Conservation (phyloP, 495 filamentous ascomycete genomes). For the Cercophora scortea region DNA sequence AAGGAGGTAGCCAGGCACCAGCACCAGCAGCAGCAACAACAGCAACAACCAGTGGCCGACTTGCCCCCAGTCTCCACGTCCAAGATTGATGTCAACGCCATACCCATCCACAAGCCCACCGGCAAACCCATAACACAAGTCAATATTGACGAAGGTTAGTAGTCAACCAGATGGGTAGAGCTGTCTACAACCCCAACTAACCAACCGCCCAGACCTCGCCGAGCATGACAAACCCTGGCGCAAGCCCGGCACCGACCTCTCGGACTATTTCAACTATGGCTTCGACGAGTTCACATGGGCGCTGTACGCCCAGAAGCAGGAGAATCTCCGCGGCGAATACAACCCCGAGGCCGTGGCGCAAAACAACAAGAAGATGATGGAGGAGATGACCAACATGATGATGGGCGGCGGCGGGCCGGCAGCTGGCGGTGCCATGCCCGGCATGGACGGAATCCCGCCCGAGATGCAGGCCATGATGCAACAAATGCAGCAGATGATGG, state of each 20-base stretch:
- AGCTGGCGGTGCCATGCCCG: constrained; percentile 1
- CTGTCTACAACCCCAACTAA: constrained; percentile 6
- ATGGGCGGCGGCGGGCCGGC: constrained; percentile 62
- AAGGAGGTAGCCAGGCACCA: constrained; percentile 25
- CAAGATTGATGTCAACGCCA: constrained; percentile 75
- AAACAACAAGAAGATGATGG: constrained; percentile 76
- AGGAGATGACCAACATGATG: constrained; percentile 87
- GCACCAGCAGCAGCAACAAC: background rate
- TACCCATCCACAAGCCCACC: constrained; percentile 63
- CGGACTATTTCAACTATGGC: constrained; percentile 98
- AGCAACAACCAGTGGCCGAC: constrained; percentile 20
- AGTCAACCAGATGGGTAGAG: too few species aligned
- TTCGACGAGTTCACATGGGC: constrained; percentile 99
- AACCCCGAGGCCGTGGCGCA: constrained; percentile 48
- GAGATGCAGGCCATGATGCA: constrained; percentile 81
- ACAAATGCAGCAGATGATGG: constrained; percentile 75
- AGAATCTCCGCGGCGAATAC: constrained; percentile 62
- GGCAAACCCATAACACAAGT: constrained; percentile 78
- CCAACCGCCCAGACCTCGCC: constrained; percentile 51
- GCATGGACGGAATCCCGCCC: constrained; percentile 62
- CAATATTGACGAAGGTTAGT: constrained; percentile 62
- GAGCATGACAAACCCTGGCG: constrained; percentile 92
- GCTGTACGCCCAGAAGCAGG: constrained; percentile 85
- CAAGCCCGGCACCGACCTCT: constrained; percentile 87
- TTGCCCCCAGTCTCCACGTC: constrained; percentile 58